Conservation (phyloP, 805 yeast genomes). For the Candida awuae region DNA sequence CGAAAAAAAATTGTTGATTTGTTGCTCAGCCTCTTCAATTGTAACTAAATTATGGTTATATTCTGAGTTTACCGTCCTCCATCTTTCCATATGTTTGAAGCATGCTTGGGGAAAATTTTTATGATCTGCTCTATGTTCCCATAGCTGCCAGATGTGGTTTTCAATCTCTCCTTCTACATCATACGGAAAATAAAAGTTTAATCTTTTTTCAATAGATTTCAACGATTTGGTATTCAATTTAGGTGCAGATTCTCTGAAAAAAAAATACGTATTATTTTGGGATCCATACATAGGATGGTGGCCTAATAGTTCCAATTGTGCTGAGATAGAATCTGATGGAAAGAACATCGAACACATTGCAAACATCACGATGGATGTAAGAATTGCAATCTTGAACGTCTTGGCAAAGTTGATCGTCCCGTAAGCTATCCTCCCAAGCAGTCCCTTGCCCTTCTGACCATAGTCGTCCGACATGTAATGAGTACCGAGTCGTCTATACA, state of each 20-base stretch:
- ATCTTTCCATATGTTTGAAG: conserved; percentile 26
- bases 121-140: conserved; percentile 21
- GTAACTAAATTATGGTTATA: conserved; percentile 26
- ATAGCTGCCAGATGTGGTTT: conserved; percentile 27
- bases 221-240: conserved; percentile 16
- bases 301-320: conserved; percentile 4
- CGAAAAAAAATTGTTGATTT: conserved; percentile 21
- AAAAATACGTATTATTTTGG: conserved; percentile 7
- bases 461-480: background rate
- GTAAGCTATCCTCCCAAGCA: background rate
- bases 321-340: background rate
- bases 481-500: conserved; percentile 10
- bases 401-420: background rate
- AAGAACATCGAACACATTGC: conserved; percentile 2
- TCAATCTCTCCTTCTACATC: conserved; percentile 19
- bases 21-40: conserved; percentile 24
- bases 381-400: conserved; percentile 1
- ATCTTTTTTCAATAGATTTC: conserved; percentile 22
- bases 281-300: conserved; percentile 1
- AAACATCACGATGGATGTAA: conserved; percentile 1
- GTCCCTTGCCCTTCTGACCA: background rate
- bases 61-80: conserved; percentile 27
- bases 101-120: conserved; percentile 26
- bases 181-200: conserved; percentile 21
- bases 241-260: conserved; percentile 16